phyloP scores from a whole-genome alignment of 2,329 filamentous ascomycete genomes.

The Trichophyton verrucosum region DNA sequence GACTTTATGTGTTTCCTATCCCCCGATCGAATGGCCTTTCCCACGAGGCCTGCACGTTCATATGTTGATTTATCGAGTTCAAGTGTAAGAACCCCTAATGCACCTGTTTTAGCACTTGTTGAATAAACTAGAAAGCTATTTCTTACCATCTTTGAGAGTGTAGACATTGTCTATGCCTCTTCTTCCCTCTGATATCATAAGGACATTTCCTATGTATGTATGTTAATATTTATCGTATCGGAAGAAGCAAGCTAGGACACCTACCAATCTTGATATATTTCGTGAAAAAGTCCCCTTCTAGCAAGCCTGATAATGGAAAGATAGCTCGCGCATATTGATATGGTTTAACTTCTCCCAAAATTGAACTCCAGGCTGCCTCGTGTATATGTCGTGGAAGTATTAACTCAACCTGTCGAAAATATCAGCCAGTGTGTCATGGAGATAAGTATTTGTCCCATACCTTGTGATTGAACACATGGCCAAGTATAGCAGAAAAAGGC shows the following conservation, averaged over 20 bases:
- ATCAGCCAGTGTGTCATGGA: not conserved
- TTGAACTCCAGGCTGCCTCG: constrained; percentile 36
- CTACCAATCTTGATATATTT: constrained; percentile 69
- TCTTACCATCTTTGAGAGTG: constrained; percentile 53
- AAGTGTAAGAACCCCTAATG: constrained; percentile 55
- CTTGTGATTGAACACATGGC: constrained; percentile 57
- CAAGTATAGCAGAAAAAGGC: constrained; percentile 59
- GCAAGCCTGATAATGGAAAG: constrained; percentile 58
- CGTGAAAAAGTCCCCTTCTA: constrained; percentile 68
- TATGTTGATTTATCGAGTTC: constrained; percentile 71
- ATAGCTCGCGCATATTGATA: constrained; percentile 54
- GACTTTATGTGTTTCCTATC: constrained; percentile 54
- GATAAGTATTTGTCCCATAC: constrained; percentile 28
- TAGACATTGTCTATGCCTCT: constrained; percentile 60
- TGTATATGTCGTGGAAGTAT: constrained; percentile 57
- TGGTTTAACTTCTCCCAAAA: constrained; percentile 34
- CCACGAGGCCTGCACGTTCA: constrained; percentile 68
- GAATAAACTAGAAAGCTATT: not conserved
- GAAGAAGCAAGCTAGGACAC: constrained; percentile 6
- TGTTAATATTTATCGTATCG: constrained; percentile 4
- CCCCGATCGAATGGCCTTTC: constrained; percentile 49
- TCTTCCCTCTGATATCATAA: constrained; percentile 73
- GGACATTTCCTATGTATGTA: constrained; percentile 49
- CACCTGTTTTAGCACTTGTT: not conserved
- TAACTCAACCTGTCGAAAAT: constrained; percentile 42